Base-by-base conservation (phyloP, 2,329 filamentous ascomycete genomes). In the Pseudogymnoascus pannorum region DNA sequence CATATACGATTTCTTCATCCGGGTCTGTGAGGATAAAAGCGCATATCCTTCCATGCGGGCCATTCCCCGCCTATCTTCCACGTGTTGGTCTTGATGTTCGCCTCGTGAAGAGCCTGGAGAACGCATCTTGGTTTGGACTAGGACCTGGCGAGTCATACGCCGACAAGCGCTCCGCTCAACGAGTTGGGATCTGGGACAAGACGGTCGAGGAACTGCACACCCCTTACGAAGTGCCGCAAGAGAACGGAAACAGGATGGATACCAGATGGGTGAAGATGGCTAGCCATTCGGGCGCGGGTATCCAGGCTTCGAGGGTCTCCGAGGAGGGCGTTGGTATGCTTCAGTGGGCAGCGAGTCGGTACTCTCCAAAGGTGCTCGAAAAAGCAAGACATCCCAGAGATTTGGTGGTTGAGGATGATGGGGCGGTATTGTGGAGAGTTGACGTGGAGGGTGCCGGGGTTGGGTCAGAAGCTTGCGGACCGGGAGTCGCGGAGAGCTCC, bases 201-300 rank as follows among this genome's bases (percentile, higher is more conserved):
- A 71, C 69, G 1, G 73, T 85, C 1, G 74, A 77, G 1, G 76
- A 79, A 0, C 75, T 89, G 24, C 80, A 81, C 68, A 78, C 79
- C 0, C 75, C 77, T 1, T 88, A 88, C 67, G 87, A 89, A 16
- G 83, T 85, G 20, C 87, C 87, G 0, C 87, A 90, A 69, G 87
- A 89, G 66, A 83, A 81, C 59, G 84, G 84, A 1, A 89, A 89
- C 69, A 76, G 83, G 12, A 82, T 81, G 60, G 83, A 83, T 33
- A 82, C 81, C 0, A 76, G 81, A 5, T 88, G 83, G 81, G 71
- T 88, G 3, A 72, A 73, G 12, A 18, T 54, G 26, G n/a, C 26
- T 18, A 54, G 26, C n/a, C 48, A 54, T 62, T 79, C 5, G 68
- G 63, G 12, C 69, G 70, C 22, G 70, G 67, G 71, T 36, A 57